Conservation (phyloP, 106 monocot genomes). For the Dioscorea alata region DNA sequence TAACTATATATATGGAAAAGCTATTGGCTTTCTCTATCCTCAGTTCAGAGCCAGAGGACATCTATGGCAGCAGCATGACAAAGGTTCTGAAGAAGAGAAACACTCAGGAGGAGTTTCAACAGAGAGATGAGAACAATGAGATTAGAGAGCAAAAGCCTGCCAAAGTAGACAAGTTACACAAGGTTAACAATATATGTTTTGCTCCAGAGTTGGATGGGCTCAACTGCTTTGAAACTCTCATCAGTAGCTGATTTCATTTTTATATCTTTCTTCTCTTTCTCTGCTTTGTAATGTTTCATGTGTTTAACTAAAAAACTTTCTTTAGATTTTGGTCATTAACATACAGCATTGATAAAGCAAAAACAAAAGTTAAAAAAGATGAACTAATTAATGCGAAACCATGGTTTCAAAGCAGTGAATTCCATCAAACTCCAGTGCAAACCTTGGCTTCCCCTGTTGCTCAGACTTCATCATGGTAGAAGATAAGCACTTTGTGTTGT, state of each 20-base stretch:
- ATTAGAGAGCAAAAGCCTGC: too few species aligned
- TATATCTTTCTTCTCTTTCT: neutral
- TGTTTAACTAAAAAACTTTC: neutral
- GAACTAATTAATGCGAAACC: neutral
- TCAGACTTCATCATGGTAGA: neutral
- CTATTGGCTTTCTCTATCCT: constrained; percentile 3
- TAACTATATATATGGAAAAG: neutral
- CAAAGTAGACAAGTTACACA: neutral
- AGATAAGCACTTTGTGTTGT: neutral
- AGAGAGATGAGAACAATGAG: neutral
- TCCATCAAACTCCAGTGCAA: constrained; percentile 1
- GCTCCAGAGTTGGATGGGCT: constrained; percentile 6
- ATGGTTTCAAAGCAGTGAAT: neutral
- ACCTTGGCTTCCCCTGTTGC: neutral
- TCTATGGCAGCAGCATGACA: neutral
- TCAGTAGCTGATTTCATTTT: neutral
- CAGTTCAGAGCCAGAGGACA: constrained; percentile 5
- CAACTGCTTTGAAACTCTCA: constrained; percentile 4
- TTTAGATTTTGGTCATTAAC: neutral
- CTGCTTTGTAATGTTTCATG: neutral
- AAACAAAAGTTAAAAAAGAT: neutral
- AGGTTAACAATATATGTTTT: neutral
- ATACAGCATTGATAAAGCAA: neutral
- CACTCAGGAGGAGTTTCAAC: neutral
- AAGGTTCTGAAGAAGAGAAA: neutral